phyloP scores from a whole-genome alignment of 768 basidiomycete species.

The Mrakia frigida region DNA sequence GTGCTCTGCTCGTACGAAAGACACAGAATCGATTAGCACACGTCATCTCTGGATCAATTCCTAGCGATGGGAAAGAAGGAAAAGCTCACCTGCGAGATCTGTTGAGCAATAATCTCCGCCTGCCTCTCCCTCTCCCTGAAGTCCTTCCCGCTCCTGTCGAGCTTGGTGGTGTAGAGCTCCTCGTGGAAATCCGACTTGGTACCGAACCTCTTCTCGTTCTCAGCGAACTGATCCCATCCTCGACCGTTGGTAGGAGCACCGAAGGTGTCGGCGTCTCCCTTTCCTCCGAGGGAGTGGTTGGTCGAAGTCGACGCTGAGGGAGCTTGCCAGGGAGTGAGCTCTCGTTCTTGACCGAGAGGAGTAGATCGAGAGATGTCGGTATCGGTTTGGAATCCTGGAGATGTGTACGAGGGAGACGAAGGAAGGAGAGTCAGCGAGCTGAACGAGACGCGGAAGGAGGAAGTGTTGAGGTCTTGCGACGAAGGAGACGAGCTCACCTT shows the following conservation, averaged over 20 bases:
- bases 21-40: not conserved
- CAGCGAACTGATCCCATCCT: conserved; percentile 89
- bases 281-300: not conserved
- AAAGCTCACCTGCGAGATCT: conserved; percentile 73
- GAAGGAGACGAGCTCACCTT: not conserved
- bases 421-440: not conserved
- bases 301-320: conserved; percentile 8
- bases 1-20: conserved; percentile 47
- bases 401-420: not conserved
- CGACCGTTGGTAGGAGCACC: conserved; percentile 4
- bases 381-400: conserved; percentile 39
- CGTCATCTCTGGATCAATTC: no score
- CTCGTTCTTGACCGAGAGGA: conserved; percentile 32
- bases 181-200: conserved; percentile 88
- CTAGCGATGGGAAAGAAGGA: not conserved
- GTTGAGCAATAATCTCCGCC: conserved; percentile 81
- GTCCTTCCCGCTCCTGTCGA: conserved; percentile 76
- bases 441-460: not conserved
- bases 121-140: conserved; percentile 82
- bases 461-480: conserved; percentile 3
- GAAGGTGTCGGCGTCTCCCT: conserved; percentile 18
- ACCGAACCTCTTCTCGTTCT: conserved; percentile 88
- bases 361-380: conserved; percentile 39
- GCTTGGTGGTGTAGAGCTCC: conserved; percentile 86
- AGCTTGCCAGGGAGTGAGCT: conserved; percentile 34